Conservation (phyloP, 257 asterid genomes). For the Penstemon newberryi region DNA sequence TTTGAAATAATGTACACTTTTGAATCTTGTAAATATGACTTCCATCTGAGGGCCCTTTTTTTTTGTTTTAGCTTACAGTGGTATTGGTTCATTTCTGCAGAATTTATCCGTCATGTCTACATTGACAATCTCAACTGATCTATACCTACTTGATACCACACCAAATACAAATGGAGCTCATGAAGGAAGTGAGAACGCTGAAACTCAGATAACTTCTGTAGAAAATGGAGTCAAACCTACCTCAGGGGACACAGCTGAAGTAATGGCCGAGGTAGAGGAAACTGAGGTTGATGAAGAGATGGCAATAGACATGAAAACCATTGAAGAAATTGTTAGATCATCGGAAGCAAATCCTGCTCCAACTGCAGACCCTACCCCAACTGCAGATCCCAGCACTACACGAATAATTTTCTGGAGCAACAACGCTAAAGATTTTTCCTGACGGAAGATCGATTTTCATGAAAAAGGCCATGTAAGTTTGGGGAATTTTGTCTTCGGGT, state of each 20-base stretch:
- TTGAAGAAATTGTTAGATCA: slow-evolving; percentile 53
- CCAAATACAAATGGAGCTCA: slow-evolving; percentile 45
- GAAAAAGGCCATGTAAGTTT: not conserved
- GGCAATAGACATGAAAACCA: slow-evolving; percentile 67
- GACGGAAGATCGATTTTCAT: not conserved
- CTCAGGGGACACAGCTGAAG: slow-evolving; percentile 61
- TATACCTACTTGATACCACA: slow-evolving; percentile 33
- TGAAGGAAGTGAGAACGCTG: slow-evolving; percentile 36
- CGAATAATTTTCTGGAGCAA: no score
- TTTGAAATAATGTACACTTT: no score
- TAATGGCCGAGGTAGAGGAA: slow-evolving; percentile 80
- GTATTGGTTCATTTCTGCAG: slow-evolving; percentile 42
- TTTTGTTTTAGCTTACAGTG: not conserved
- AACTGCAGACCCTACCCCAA: slow-evolving; percentile 12
- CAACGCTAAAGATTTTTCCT: no score
- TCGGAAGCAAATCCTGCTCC: slow-evolving; percentile 62
- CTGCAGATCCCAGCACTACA: no score
- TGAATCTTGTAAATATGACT: not conserved
- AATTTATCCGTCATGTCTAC: slow-evolving; percentile 77
- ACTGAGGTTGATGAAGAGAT: slow-evolving; percentile 54
- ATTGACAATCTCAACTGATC: slow-evolving; percentile 47
- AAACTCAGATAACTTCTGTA: slow-evolving; percentile 26
- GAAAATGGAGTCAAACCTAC: slow-evolving; percentile 60
- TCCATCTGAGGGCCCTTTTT: not conserved
- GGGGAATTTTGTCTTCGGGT: not conserved